Evolutionary conservation across 2,329 filamentous ascomycete species (phyloP).

Genomic region (Paecilomyces fulvus): DNA sequence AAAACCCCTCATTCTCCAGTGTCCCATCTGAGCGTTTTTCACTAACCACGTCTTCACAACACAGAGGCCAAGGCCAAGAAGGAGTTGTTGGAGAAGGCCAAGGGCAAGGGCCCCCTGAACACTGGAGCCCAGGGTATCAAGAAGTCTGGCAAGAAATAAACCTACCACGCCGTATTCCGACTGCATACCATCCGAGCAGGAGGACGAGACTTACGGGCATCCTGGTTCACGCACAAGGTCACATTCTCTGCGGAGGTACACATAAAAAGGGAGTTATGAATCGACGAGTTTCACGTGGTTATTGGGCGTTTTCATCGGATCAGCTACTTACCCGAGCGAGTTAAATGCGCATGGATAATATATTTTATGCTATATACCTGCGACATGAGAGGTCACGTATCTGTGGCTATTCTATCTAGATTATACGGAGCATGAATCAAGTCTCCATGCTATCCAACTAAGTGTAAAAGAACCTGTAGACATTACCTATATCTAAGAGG

Average conservation of each 20-base stretch:
- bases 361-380: constrained; percentile 1
- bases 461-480: background rate
- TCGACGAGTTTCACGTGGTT: constrained; percentile 14
- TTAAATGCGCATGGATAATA: constrained; percentile 4
- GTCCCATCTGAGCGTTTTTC: background rate
- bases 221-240: background rate
- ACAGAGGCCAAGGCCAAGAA: constrained; percentile 77
- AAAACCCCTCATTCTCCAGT: background rate
- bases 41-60: background rate
- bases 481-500: background rate
- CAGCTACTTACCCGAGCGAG: constrained; percentile 4
- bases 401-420: background rate
- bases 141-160: constrained; percentile 95
- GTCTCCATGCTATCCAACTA: background rate
- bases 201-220: background rate
- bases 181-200: background rate
- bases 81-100: constrained; percentile 70
- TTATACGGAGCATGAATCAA: background rate
- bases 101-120: constrained; percentile 82
- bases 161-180: background rate
- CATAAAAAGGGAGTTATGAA: constrained; percentile 4
- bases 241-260: background rate
- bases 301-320: constrained; percentile 10
- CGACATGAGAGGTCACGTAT: background rate
- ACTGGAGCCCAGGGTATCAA: constrained; percentile 84